These are phyloP conservation scores for Tetraselmis chui DNA, from an alignment of 139 green algal species.

Conservation along the genomic window DNA sequence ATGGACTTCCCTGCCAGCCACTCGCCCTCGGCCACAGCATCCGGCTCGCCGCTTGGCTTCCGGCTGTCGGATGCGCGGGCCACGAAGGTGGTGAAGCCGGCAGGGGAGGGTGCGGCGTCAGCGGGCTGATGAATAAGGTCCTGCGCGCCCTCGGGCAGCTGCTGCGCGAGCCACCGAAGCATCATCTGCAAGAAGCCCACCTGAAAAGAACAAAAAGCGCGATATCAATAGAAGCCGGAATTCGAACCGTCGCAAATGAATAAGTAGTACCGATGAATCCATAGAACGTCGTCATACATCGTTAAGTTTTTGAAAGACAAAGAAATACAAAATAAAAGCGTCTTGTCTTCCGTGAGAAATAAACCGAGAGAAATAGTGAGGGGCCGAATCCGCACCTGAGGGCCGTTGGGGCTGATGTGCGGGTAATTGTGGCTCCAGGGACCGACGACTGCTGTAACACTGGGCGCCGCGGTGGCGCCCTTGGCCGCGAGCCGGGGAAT, in stretches of 20 bases:
- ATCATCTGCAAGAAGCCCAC: not conserved
- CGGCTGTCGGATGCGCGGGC: too few species aligned
- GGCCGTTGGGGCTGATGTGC: conserved; percentile 14
- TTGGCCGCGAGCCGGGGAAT: not conserved
- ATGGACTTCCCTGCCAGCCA: not conserved
- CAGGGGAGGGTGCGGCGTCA: not conserved
- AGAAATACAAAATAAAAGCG: too few species aligned
- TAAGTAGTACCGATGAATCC: too few species aligned
- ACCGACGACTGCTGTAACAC: conserved; percentile 9
- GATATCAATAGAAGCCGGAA: too few species aligned
- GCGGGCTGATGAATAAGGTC: not conserved
- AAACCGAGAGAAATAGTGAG: too few species aligned
- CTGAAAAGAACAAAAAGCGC: too few species aligned
- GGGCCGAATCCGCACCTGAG: conserved; percentile 7
- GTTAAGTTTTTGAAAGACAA: too few species aligned
- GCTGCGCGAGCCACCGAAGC: not conserved
- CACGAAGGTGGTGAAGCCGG: not conserved
- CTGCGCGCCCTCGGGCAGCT: not conserved
- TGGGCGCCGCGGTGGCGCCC: not conserved
- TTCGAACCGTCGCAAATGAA: too few species aligned
- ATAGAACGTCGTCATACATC: too few species aligned
- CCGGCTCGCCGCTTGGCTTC: not conserved
- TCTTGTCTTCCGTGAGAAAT: too few species aligned
- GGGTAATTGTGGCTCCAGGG: conserved; percentile 23
- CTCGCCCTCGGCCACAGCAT: not conserved